These are phyloP conservation scores for Kwoniella pini DNA, from an alignment of 768 basidiomycete genomes.

Conservation along the genomic window DNA sequence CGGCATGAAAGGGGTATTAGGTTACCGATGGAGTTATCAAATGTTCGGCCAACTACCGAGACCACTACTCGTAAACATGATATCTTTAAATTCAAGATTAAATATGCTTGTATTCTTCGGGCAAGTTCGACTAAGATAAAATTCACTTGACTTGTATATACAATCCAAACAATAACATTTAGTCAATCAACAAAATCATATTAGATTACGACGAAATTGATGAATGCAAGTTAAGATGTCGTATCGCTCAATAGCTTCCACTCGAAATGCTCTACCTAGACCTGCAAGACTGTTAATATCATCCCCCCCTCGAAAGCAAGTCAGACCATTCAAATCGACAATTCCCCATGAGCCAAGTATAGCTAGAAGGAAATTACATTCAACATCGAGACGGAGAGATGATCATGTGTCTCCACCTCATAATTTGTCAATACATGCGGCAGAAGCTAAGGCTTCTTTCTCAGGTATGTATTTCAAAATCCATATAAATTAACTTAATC, in stretches of 20 bases:
- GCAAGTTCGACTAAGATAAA: background rate
- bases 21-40: background rate
- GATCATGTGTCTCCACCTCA: conserved; percentile 4
- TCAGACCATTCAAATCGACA: too few relatives aligned
- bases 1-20: background rate
- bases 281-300: conserved; percentile 6
- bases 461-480: conserved; percentile 31
- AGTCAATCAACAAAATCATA: too few relatives aligned
- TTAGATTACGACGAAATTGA: too few relatives aligned
- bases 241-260: background rate
- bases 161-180: too few relatives aligned
- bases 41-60: background rate
- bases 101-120: background rate
- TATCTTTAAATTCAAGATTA: too few relatives aligned
- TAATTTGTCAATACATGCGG: conserved; percentile 14
- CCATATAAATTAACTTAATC: too few relatives aligned
- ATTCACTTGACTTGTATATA: too few relatives aligned
- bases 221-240: too few relatives aligned
- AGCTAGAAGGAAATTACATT: background rate
- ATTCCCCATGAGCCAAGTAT: background rate
- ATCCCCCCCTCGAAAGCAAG: too few relatives aligned
- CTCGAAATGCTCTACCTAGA: conserved; percentile 1
- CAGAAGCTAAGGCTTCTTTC: conserved; percentile 31
- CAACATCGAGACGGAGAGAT: background rate
- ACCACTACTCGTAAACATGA: too few relatives aligned